A percentile compares a stretch with the other conserved stretches of the same genome.
Evolutionary conservation across 345 rosid genomes (phyloP).

Genomic region (Gossypioides kirkii): DNA sequence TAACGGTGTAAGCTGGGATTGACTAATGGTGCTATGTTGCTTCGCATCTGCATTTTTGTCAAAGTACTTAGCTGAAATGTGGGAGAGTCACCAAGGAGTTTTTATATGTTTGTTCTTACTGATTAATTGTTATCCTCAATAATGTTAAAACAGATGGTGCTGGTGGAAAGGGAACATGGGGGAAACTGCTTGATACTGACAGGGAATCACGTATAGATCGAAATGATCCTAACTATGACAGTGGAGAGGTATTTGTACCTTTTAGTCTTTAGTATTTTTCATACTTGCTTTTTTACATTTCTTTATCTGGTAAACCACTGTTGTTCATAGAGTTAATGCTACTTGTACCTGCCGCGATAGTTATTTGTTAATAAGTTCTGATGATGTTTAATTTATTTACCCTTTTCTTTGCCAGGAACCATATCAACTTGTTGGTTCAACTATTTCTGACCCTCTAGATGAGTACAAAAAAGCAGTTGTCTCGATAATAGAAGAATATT

Average conservation of each 20-base stretch:
- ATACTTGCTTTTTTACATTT: background rate
- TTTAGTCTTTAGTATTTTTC: conserved; percentile 5
- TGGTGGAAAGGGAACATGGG: conserved; percentile 99
- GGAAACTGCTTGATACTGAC: conserved; percentile 85
- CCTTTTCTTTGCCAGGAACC: conserved; percentile 51
- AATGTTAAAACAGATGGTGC: conserved; percentile 61
- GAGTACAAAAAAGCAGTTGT: conserved; percentile 86
- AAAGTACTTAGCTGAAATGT: background rate
- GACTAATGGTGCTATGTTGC: background rate
- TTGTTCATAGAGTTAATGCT: background rate
- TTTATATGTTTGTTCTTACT: background rate
- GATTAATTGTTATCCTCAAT: conserved; percentile 2
- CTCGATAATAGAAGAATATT: conserved; percentile 81
- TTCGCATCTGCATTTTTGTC: background rate
- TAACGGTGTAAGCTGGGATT: background rate
- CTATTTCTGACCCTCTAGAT: conserved; percentile 83
- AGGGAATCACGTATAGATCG: conserved; percentile 61
- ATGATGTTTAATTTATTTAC: conserved; percentile 5
- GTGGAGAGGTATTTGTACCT: conserved; percentile 75
- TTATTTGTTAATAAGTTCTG: background rate
- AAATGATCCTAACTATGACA: conserved; percentile 95
- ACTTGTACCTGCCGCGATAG: background rate
- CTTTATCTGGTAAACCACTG: background rate
- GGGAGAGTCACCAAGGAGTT: background rate
- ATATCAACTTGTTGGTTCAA: conserved; percentile 74